Evolutionary conservation across 257 asterid species (phyloP).

Genomic region (Fraxinus quadrangulata): DNA sequence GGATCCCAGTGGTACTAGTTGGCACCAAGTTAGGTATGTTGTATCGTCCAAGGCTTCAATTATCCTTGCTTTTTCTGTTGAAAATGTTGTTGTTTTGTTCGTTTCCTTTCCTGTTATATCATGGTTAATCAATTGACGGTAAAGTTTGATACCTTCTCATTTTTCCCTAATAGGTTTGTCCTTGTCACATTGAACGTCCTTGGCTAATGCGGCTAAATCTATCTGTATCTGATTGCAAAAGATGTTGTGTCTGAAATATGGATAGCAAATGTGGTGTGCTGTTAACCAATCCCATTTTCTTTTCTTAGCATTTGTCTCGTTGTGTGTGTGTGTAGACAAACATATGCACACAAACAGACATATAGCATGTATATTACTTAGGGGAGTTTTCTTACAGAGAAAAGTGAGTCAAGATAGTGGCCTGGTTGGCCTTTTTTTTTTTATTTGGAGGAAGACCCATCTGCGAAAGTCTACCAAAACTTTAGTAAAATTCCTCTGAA

Average conservation of each 20-base stretch:
- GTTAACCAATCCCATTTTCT: no score
- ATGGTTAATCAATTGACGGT: not conserved
- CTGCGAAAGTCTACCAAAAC: no score
- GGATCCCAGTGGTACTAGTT: constrained; percentile 76
- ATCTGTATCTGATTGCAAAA: not conserved
- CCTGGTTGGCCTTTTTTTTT: no score
- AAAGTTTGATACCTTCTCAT: not conserved
- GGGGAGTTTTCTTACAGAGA: no score
- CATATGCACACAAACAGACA: no score
- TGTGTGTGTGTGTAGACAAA: no score
- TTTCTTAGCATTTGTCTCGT: no score
- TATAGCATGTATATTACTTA: no score
- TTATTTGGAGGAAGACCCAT: no score
- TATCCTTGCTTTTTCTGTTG: not conserved
- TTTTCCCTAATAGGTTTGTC: not conserved
- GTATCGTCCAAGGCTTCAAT: not conserved
- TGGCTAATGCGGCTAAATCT: not conserved
- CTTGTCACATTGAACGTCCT: not conserved
- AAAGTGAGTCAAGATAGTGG: no score
- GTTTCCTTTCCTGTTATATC: constrained; percentile 3
- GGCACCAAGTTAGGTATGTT: constrained; percentile 85
- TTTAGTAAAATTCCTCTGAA: no score
- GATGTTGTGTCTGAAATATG: not conserved
- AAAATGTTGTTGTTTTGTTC: not conserved
- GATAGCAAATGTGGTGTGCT: not conserved